phyloP scores from a whole-genome alignment of 2,329 filamentous ascomycete genomes.

The Penicillium rolfsii region DNA sequence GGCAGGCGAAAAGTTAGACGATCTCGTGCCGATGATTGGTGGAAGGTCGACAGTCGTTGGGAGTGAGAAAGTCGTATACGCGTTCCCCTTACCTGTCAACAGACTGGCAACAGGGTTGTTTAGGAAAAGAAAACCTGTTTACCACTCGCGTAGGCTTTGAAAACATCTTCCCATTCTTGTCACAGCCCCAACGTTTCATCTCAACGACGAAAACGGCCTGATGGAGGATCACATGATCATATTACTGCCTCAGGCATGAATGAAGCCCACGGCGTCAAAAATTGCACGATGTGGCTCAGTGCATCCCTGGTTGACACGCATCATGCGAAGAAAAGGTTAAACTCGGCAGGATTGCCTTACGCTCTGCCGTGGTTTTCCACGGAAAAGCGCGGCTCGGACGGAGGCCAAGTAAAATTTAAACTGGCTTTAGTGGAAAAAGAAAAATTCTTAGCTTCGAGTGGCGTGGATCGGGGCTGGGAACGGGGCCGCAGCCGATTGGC shows the following conservation, averaged over 20 bases:
- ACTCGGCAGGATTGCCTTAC: not conserved
- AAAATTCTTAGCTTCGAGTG: not conserved
- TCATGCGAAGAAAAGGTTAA: not conserved
- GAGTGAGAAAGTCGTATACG: not conserved
- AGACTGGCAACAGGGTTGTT: too few relatives aligned
- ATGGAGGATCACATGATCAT: not conserved
- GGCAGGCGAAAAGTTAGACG: not conserved
- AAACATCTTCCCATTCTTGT: not conserved
- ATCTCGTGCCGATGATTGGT: not conserved
- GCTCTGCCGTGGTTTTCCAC: slow-evolving; percentile 5
- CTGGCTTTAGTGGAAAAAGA: not conserved
- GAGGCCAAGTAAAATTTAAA: not conserved
- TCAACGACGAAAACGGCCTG: not conserved
- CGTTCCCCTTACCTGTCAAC: not conserved
- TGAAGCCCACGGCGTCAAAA: not conserved
- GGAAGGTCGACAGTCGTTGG: not conserved
- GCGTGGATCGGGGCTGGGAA: slow-evolving; percentile 1
- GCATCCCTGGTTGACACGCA: not conserved
- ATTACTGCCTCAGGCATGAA: not conserved
- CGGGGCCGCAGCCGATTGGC: slow-evolving; percentile 7
- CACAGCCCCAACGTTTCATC: not conserved
- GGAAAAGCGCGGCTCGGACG: slow-evolving; percentile 3
- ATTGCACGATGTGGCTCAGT: not conserved
- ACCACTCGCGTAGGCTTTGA: not conserved
- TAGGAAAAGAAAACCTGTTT: not conserved